Base-by-base conservation (phyloP, 140 eudicot genomes). In the Anethum foeniculum region DNA sequence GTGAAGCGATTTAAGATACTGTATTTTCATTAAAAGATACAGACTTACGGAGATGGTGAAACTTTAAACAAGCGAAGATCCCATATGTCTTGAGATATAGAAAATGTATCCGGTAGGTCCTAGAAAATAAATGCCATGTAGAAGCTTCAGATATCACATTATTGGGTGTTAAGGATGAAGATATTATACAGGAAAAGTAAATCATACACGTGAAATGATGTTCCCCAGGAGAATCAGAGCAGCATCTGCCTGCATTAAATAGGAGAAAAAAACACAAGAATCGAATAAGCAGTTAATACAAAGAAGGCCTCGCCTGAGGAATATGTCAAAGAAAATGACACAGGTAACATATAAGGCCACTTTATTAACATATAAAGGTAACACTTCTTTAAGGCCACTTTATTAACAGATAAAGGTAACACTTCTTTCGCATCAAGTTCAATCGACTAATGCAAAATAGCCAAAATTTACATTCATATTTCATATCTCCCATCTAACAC, bases 231-330 rank as follows among this genome's bases (percentile, higher is more conserved):
- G 91, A 65, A 83, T 80, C 60, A 94, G 86, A 81, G 98, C 91
- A 86, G 96, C 97, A 86, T 92, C 98, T 32, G 91, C 97, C 98
- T 94, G 89, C 86, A 88, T 47, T 85, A 49, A 38, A 75, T 71
- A 75, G 74, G 34, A 44, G 56, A 83, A 46, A 21, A 84, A 21
- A 84, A 2, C 28, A 76, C 18, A 2, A 23, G 15, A 62, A 27
- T 62, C 4, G 36, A 11, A 34, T 25, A 25, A 3, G 3, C 36
- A 62, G 2, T 62, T 62, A 12, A 62, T 27, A 62, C 36, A 38
- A 64, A 64, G n/a, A 32, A 23, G 65, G 36, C 65, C 34, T 47
- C 80, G 10, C 19, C 32, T 0, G 72, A 13, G 72, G 11, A 32
- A 13, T 7, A 67, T 67, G 23, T 67, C 73, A 30, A 67, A 30